These are phyloP conservation scores for Solanum hybrid DNA, from an alignment of 305 asterid species.

Conservation along the genomic window DNA sequence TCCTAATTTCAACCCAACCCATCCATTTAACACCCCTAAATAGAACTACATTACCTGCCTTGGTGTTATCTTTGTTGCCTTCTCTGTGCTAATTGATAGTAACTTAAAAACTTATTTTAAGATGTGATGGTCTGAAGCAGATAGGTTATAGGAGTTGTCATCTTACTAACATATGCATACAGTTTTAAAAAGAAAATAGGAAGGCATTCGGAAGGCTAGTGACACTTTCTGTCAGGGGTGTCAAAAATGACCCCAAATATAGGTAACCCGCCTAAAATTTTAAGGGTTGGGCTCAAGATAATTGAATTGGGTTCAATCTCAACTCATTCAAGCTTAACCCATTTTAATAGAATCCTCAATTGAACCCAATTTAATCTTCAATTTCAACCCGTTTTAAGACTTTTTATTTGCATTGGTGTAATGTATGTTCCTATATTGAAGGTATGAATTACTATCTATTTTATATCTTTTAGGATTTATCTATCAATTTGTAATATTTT, in stretches of 20 bases:
- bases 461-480: not conserved
- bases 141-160: not conserved
- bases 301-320: not conserved
- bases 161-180: not conserved
- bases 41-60: not conserved
- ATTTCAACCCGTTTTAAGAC: not conserved
- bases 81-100: not conserved
- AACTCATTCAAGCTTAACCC: not conserved
- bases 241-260: not conserved
- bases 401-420: not conserved
- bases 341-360: not conserved
- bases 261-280: not conserved
- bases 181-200: not conserved
- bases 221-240: not conserved
- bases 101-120: not conserved
- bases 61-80: not conserved
- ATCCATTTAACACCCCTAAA: not conserved
- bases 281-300: not conserved
- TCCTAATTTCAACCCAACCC: not conserved
- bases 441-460: not conserved
- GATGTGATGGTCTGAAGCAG: not conserved
- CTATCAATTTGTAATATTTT: not conserved
- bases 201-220: not conserved
- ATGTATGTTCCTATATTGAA: not conserved
- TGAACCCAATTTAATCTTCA: not conserved